Evolutionary conservation across 2,329 filamentous ascomycete species (phyloP), one percentile per base, ranked within the genome.

Genomic region (Trichoderma gracile): DNA sequence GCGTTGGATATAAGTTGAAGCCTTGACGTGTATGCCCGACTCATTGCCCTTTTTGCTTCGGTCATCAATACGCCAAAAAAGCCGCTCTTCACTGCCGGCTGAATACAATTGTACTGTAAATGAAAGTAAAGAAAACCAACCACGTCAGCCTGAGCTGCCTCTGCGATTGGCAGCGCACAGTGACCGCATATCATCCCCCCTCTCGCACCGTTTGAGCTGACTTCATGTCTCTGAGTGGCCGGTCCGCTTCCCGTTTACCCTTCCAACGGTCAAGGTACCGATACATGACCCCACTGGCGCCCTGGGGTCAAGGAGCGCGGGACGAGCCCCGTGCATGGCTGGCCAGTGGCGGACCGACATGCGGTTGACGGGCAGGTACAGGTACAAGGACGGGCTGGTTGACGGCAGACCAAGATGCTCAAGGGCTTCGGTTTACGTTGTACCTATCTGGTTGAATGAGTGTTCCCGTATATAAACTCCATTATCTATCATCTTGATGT

Each of bases 311-410:
- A 15, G 45, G 47, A 61, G 38, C 46, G 46, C 57, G 57, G 57
- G 57, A 60, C 57, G 57, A 60, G 47, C 47, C 57, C 33, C 23
- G 57, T 61, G 58, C 58, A 52, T 53, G 23, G 55, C 55, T 61
- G 38, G 58, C 58, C 42, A 45, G 25, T 19, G 23, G 38, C 38
- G 33, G 17, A 12, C 21, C 57, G 57, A 19, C 21, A 45, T 52
- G 57, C 57, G 12, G 57, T 30, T 15, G 47, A 50, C 27, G 49
- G 17, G n/a, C 25, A 45, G 40, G 58, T 53, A 53, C 58, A 19
- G 21, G 38, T 42, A 55, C 50, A 27, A 8, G 10, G 23, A 46
- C 42, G 15, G 19, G 25, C 30, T 53, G n/a, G 27, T 23, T n/a
- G 50, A 27, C 27, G 50, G n/a, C 30, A n/a, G 30, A n/a, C 21